Conservation (phyloP, 306 rosid genomes). For the Lathyrus tuberosus region DNA sequence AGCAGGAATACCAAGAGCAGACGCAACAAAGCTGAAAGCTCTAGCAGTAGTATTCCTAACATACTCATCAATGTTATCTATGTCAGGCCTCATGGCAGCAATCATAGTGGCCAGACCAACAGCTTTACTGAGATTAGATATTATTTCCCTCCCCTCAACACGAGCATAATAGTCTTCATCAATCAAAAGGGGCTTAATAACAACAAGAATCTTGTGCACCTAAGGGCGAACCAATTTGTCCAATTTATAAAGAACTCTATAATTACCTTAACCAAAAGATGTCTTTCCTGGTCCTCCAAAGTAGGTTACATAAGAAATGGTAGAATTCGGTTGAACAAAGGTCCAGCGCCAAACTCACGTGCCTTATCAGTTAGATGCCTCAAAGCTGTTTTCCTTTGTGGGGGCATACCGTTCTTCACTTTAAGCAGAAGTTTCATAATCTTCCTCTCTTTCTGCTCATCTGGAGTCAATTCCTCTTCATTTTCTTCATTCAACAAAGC, state of each 20-base stretch:
- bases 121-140: no score
- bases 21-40: no score
- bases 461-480: conserved; percentile 41
- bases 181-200: conserved; percentile 90
- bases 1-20: no score
- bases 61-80: no score
- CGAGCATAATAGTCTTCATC: conserved; percentile 98
- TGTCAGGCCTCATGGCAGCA: no score
- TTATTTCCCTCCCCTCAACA: no score
- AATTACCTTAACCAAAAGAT: conserved; percentile 48
- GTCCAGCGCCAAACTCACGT: conserved; percentile 46
- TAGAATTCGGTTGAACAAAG: conserved; percentile 42
- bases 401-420: conserved; percentile 46
- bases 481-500: no score
- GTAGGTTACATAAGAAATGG: conserved; percentile 47
- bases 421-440: no score
- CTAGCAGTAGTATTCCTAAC: no score
- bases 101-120: no score
- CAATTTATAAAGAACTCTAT: conserved; percentile 86
- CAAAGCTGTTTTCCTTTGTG: conserved; percentile 39
- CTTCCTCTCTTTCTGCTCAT: no score
- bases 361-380: conserved; percentile 47
- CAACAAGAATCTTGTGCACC: conserved; percentile 96
- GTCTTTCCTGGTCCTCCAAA: conserved; percentile 46
- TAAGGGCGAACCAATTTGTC: conserved; percentile 96